Conservation (phyloP, 176 grass and related monocot species). For the Eragrostis curvula region DNA sequence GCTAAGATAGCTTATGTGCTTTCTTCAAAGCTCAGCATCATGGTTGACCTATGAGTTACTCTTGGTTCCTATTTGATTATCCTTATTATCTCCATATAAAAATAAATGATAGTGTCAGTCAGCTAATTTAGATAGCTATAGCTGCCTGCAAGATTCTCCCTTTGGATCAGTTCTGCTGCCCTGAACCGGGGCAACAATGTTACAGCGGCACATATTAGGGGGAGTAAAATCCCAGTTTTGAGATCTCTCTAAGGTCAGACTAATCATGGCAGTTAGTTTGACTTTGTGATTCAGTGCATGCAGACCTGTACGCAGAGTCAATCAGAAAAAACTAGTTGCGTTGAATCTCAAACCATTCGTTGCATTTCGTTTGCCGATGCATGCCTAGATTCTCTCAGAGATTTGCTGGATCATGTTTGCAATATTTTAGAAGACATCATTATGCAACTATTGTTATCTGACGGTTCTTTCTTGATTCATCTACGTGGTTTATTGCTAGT, state of each 20-base stretch:
- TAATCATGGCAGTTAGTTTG: slow-evolving; percentile 44
- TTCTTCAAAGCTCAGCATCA: slow-evolving; percentile 43
- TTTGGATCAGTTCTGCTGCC: slow-evolving; percentile 26
- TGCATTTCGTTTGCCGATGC: slow-evolving; percentile 33
- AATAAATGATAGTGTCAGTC: not conserved
- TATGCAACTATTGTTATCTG: not conserved
- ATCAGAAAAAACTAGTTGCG: not conserved
- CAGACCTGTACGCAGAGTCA: slow-evolving; percentile 39
- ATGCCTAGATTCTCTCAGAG: slow-evolving; percentile 64
- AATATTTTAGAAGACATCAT: slow-evolving; percentile 17
- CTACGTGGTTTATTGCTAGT: not conserved
- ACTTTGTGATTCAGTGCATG: slow-evolving; percentile 53
- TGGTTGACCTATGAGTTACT: slow-evolving; percentile 41
- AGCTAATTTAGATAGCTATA: slow-evolving; percentile 23
- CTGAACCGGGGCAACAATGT: slow-evolving; percentile 30
- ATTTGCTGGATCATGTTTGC: slow-evolving; percentile 54
- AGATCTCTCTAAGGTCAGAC: slow-evolving; percentile 52
- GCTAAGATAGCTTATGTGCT: slow-evolving; percentile 33
- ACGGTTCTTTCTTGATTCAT: not conserved
- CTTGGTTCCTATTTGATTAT: slow-evolving; percentile 20
- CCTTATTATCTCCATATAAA: slow-evolving; percentile 32
- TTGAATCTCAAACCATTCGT: slow-evolving; percentile 14
- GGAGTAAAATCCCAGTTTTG: slow-evolving; percentile 59
- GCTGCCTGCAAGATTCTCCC: slow-evolving; percentile 10
- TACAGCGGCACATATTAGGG: slow-evolving; percentile 27